These are phyloP conservation scores for Aegilops speltoides DNA, from an alignment of 176 grass and related monocot genomes.

Conservation along the genomic window DNA sequence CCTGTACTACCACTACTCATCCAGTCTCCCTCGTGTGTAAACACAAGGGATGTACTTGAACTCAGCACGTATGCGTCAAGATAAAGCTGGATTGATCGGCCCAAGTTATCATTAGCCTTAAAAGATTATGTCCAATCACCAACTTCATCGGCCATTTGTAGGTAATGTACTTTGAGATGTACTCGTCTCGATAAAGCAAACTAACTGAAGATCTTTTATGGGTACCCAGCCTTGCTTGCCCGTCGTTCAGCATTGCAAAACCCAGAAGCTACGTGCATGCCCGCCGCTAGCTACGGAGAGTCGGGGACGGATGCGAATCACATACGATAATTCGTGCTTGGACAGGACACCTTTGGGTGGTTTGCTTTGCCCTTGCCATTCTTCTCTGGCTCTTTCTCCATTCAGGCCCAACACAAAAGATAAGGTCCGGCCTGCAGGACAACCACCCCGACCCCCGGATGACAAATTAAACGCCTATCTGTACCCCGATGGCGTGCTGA, in stretches of 20 bases:
- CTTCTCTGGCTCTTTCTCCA: neutral
- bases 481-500: neutral
- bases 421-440: neutral
- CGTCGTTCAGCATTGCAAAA: neutral
- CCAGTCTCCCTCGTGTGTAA: neutral
- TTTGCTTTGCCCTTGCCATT: neutral
- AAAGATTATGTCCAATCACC: neutral
- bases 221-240: neutral
- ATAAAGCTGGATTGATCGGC: neutral
- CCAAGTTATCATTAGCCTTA: neutral
- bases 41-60: neutral
- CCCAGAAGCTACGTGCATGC: neutral
- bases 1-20: neutral
- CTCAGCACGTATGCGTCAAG: neutral
- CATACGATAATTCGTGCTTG: neutral
- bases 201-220: neutral
- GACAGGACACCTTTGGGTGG: neutral
- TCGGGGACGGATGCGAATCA: neutral
- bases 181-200: neutral
- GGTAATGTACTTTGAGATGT: neutral
- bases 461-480: neutral
- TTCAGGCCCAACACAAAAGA: conserved; percentile 24
- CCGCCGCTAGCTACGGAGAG: neutral
- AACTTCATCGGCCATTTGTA: neutral
- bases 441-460: neutral